These are phyloP conservation scores for Trametes cingulata DNA, from an alignment of 768 basidiomycete genomes.

Conservation along the genomic window DNA sequence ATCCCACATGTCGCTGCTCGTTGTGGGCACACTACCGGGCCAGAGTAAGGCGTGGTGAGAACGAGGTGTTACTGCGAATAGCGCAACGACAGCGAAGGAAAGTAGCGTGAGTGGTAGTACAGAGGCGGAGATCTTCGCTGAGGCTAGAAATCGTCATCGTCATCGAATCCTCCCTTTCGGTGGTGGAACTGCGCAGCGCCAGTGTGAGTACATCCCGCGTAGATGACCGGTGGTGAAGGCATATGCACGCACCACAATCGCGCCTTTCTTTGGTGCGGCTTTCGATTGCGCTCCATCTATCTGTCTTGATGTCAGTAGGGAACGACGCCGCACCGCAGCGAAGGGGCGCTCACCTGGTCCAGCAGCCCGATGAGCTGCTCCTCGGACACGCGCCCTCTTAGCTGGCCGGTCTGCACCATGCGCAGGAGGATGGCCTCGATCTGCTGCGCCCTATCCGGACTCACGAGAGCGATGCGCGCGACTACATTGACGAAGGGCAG, in stretches of 20 bases:
- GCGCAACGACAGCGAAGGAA: constrained; percentile 6
- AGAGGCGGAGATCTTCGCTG: constrained; percentile 9
- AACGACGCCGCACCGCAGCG: not conserved
- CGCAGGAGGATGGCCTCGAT: constrained; percentile 77
- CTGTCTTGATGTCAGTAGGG: constrained; percentile 17
- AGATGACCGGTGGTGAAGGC: not conserved
- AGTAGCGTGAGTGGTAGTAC: constrained; percentile 3
- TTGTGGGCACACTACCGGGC: not conserved
- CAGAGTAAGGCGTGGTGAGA: not conserved
- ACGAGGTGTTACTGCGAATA: not conserved
- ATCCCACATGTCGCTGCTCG: not conserved
- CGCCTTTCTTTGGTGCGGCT: constrained; percentile 38
- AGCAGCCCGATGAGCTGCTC: constrained; percentile 81
- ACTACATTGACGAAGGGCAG: constrained; percentile 46
- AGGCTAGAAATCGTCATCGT: constrained; percentile 35
- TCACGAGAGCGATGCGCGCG: constrained; percentile 84
- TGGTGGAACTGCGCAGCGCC: constrained; percentile 32
- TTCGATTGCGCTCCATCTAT: constrained; percentile 48
- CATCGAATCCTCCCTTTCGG: constrained; percentile 37
- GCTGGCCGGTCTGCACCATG: constrained; percentile 83
- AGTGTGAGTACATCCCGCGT: not conserved
- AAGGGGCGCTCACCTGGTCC: constrained; percentile 62
- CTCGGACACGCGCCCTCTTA: constrained; percentile 76
- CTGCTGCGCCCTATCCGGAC: constrained; percentile 75
- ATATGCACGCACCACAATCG: constrained; percentile 40